Base-by-base conservation (phyloP, 768 basidiomycete species). In the Russula lepida region DNA sequence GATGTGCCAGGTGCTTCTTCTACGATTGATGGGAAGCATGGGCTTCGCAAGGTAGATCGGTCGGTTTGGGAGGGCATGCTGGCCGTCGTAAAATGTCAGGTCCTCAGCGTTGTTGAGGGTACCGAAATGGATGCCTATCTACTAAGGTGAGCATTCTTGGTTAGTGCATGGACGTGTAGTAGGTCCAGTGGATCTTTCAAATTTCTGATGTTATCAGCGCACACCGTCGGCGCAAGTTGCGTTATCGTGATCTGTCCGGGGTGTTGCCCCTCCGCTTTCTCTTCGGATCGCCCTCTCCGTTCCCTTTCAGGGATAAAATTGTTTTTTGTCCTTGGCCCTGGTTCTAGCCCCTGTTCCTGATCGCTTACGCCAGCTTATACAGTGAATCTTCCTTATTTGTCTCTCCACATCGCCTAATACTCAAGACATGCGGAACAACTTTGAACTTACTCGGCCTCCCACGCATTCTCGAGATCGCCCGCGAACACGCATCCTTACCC, bases 351-450 rank as follows among this genome's bases (percentile, higher is more conserved):
- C 55, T 56, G 50, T 62, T 54, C 43, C 30, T 51, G 48, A 37
- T 41, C 50, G 66, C 53, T 65, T 68, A 12, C 69, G 60, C 15
- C 63, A 43, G 49, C 53, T 55, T 25, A 37, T 35, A n/a, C 73
- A 98, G 97, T 77, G 97, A 98, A 81, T 98, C 95, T 0, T 98
- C 95, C 39, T 79, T 99, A 58, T 95, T 99, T 69, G 85, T 99
- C 56, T 92, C 88, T 41, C 84, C 95, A 2, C 95, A 99, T 75
- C 87, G 93, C 59, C 81, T 99, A 62, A 98, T 99, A 68, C 84
- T 99, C 70, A 99, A 99, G 76, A 99, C 97, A 13, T 99, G 97
- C 73, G 97, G 97, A 27, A 99, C 97, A 4, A 99, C 97, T 6
- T 86, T 98, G 63, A 98, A 98, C 75, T 87, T 99, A 52, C 81